Conservation (phyloP, 2,329 filamentous ascomycete species). For the Fusarium chlamydosporum region DNA sequence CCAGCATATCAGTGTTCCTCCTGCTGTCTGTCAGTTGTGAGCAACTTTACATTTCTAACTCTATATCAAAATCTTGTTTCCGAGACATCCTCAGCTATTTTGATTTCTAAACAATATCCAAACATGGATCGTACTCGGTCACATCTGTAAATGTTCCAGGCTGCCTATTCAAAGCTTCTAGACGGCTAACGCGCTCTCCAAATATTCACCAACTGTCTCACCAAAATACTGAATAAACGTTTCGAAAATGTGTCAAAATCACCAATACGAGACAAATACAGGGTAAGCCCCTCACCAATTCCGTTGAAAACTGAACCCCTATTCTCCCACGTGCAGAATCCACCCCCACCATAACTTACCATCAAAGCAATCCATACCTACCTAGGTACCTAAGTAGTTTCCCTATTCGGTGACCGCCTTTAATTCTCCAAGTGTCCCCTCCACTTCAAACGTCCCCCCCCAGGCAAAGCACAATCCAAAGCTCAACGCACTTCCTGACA, state of each 20-base stretch:
- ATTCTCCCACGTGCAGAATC: constrained; percentile 37
- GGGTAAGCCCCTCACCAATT: constrained; percentile 29
- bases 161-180: no score
- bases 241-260: background rate
- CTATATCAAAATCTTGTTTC: background rate
- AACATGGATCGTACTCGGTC: background rate
- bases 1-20: no score
- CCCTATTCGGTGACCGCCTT: constrained; percentile 45
- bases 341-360: constrained; percentile 29
- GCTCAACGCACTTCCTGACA: constrained; percentile 30
- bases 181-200: no score
- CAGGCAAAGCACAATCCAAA: constrained; percentile 21
- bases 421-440: constrained; percentile 45
- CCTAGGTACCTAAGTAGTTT: no score
- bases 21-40: no score
- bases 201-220: no score
- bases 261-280: constrained; percentile 10
- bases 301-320: constrained; percentile 25
- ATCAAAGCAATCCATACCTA: constrained; percentile 17
- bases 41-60: no score
- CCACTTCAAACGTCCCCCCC: constrained; percentile 25
- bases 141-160: background rate
- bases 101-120: background rate
- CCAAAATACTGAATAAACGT: no score
- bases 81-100: background rate